Base-by-base conservation (phyloP, 148 eudicot genomes). In the Dianthus caryophyllus region DNA sequence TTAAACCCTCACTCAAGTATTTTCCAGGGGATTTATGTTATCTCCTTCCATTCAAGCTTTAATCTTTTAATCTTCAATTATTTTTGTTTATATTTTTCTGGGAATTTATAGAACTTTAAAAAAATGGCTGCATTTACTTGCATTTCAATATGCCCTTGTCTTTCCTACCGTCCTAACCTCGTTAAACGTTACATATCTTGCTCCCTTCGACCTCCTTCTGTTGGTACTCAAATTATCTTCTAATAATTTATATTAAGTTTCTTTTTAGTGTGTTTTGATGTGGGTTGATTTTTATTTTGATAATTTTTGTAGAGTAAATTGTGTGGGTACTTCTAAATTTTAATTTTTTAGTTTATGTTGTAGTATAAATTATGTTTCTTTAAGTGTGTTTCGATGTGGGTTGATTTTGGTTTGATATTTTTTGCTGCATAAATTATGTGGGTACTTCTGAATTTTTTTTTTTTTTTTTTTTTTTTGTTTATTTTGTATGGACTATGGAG, bases 101-200 rank as follows among this genome's bases (percentile, higher is more conserved):
- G 14, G 2, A 24, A 22, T 55, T 9, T 76, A 50, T 36, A 7
- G 48, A 36, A 43, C 61, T 72, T 41, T 48, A 36, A 1, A n/a
- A 56, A 41, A 77, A 86, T 89, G 96, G 81, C 90, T 25, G 78
- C 90, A 78, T 75, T 85, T 44, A 82, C 80, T 29, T 84, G 85
- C 2, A 41, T 79, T 13, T 80, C 90, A 8, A 76, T 82, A 15
- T 82, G 85, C 43, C 83, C 87, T 24, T 79, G 83, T 68, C 43
- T 80, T 15, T 74, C 77, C 61, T 71, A 65, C 54, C 86, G 83
- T 18, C 84, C 90, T 2, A 80, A 62, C 65, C 78, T 65, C 61
- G 41, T 48, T 10, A 76, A 47, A 38, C 83, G 76, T 49, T 74
- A 63, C 75, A 66, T 84, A 76, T 79, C 80, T 30, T 87, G 90